phyloP scores from a whole-genome alignment of 768 basidiomycete species.

The Galerina marginata region DNA sequence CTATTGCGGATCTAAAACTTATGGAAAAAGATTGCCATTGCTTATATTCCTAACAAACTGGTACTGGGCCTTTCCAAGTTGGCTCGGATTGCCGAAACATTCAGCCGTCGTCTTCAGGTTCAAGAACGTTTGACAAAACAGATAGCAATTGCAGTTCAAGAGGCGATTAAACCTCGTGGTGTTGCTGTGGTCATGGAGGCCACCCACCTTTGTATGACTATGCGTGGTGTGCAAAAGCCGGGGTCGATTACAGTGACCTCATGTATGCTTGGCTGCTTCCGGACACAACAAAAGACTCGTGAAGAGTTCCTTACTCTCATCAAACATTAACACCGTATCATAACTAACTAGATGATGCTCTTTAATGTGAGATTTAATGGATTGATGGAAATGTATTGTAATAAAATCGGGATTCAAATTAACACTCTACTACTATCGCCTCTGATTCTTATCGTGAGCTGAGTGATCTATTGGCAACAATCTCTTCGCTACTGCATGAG shows the following conservation, averaged over 20 bases:
- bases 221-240: conserved; percentile 99
- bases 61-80: conserved; percentile 96
- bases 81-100: conserved; percentile 96
- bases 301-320: conserved; percentile 95
- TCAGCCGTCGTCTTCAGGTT: conserved; percentile 93
- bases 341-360: not conserved
- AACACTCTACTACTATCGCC: conserved; percentile 55
- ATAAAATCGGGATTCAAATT: conserved; percentile 5
- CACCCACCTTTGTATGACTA: conserved; percentile 98
- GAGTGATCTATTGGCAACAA: conserved; percentile 66
- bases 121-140: conserved; percentile 98
- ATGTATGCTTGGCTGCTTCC: conserved; percentile 98
- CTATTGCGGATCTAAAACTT: conserved; percentile 22
- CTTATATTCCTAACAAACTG: conserved; percentile 94
- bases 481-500: conserved; percentile 58
- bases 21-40: conserved; percentile 83
- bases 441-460: conserved; percentile 60
- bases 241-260: conserved; percentile 94
- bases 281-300: conserved; percentile 97
- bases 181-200: conserved; percentile 99
- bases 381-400: conserved; percentile 1
- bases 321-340: conserved; percentile 39
- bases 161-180: conserved; percentile 96
- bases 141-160: conserved; percentile 96
- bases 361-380: not conserved